Evolutionary conservation across 768 basidiomycete species (phyloP).

Genomic region (Pleurotus sapidus): DNA sequence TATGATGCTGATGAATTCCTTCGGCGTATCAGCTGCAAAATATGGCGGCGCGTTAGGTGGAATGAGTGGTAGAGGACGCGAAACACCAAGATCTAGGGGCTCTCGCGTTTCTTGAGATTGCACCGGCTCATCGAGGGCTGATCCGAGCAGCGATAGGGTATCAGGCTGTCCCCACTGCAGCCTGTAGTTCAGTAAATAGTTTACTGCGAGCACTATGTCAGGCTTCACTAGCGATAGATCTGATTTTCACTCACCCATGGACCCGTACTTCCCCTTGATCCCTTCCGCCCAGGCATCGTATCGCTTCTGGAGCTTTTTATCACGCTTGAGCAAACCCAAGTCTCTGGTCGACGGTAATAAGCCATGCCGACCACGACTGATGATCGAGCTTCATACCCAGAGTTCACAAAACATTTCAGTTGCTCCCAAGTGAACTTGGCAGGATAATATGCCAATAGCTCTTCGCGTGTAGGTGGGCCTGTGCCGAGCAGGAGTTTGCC

Average conservation of each 20-base stretch:
- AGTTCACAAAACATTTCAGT: slow-evolving; percentile 74
- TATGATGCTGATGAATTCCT: slow-evolving; percentile 63
- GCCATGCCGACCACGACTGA: neutral
- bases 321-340: slow-evolving; percentile 75
- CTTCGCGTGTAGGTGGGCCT: slow-evolving; percentile 70
- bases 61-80: slow-evolving; percentile 23
- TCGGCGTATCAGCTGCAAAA: slow-evolving; percentile 63
- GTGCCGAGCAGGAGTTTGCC: slow-evolving; percentile 36
- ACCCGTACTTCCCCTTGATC: slow-evolving; percentile 60
- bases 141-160: slow-evolving; percentile 55
- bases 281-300: slow-evolving; percentile 59
- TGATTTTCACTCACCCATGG: slow-evolving; percentile 47
- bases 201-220: slow-evolving; percentile 36
- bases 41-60: slow-evolving; percentile 44
- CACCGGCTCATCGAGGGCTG: slow-evolving; percentile 36
- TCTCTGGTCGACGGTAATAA: slow-evolving; percentile 47
- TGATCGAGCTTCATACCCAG: slow-evolving; percentile 53
- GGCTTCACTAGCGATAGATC: neutral
- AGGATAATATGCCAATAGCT: slow-evolving; percentile 67
- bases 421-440: slow-evolving; percentile 75
- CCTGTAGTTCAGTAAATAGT: slow-evolving; percentile 66
- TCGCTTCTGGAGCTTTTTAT: slow-evolving; percentile 62
- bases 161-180: slow-evolving; percentile 78
- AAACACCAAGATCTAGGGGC: slow-evolving; percentile 2
- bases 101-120: neutral